Percentiles rank a stretch among this genome's conserved stretches.
Evolutionary conservation across 768 basidiomycete genomes (phyloP).

Genomic region (Termitomyces sp.): DNA sequence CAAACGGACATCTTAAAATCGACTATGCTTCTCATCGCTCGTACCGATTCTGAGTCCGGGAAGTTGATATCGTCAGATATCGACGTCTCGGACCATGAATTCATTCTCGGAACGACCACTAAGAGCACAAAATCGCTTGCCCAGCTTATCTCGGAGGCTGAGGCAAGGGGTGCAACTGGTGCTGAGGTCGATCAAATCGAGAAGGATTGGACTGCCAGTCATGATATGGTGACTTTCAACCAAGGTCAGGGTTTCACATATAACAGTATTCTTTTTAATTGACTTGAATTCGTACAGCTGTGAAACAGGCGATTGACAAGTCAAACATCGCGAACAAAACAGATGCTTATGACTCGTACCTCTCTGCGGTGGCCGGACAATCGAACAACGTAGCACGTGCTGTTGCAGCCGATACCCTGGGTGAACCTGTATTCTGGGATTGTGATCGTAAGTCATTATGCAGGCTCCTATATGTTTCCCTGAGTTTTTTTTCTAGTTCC

Average conservation of each 20-base stretch:
- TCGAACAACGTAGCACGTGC: conserved; percentile 69
- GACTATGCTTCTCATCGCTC: conserved; percentile 84
- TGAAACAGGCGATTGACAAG: conserved; percentile 48
- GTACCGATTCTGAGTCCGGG: conserved; percentile 87
- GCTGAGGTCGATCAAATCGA: conserved; percentile 71
- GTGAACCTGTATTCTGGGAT: conserved; percentile 74
- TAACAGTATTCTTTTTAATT: not conserved
- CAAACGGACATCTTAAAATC: conserved; percentile 88
- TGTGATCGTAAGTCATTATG: conserved; percentile 65
- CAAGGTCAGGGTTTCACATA: conserved; percentile 48
- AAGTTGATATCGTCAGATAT: conserved; percentile 81
- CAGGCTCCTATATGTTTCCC: not conserved
- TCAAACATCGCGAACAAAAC: conserved; percentile 49
- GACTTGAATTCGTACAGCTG: conserved; percentile 32
- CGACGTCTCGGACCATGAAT: conserved; percentile 78
- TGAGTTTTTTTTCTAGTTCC: conserved; percentile 47
- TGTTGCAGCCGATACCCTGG: conserved; percentile 70
- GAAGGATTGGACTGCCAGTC: conserved; percentile 62
- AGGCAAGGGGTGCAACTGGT: conserved; percentile 55
- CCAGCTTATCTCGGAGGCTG: conserved; percentile 65
- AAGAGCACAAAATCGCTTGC: conserved; percentile 49
- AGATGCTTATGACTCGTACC: conserved; percentile 53
- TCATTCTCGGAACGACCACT: conserved; percentile 58
- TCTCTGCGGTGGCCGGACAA: conserved; percentile 50
- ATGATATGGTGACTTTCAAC: conserved; percentile 78